A percentile compares a stretch with the other conserved stretches of the same genome.
Evolutionary conservation across 352 stramenopile species (phyloP).

Genomic region (Phytophthora sp.): DNA sequence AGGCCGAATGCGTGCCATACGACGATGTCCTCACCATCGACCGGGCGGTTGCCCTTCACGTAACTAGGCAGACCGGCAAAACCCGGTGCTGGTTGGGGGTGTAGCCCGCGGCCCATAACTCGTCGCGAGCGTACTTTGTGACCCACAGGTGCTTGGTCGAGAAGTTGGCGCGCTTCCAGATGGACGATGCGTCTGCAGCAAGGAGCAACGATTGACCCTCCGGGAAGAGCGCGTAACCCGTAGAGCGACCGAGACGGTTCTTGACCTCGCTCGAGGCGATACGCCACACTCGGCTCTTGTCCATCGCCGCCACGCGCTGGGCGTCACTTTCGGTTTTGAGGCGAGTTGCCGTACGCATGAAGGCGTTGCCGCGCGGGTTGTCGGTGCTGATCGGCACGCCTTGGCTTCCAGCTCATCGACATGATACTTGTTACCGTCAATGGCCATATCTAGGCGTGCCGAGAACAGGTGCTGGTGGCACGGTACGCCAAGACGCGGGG

Average conservation of each 20-base stretch:
- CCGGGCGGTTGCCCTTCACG: constrained; percentile 53
- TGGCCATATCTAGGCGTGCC: constrained; percentile 73
- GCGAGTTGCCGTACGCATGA: constrained; percentile 53
- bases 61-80: constrained; percentile 60
- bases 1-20: constrained; percentile 81
- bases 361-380: constrained; percentile 71
- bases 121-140: constrained; percentile 61
- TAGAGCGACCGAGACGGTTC: constrained; percentile 70
- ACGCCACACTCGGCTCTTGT: constrained; percentile 69
- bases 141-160: constrained; percentile 78
- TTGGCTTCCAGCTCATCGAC: constrained; percentile 72
- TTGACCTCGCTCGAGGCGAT: constrained; percentile 65
- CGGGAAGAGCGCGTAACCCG: constrained; percentile 65
- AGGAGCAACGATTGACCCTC: constrained; percentile 60
- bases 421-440: constrained; percentile 64
- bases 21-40: constrained; percentile 72
- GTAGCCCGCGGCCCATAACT: constrained; percentile 73
- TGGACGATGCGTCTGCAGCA: constrained; percentile 52
- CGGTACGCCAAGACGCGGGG: constrained; percentile 67
- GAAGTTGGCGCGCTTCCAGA: constrained; percentile 70
- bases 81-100: constrained; percentile 66
- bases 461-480: constrained; percentile 87
- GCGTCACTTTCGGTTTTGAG: constrained; percentile 57
- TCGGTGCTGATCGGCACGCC: constrained; percentile 40
- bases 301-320: constrained; percentile 51